Evolutionary conservation across 768 basidiomycete species (phyloP), one percentile per base, ranked within the genome.

Genomic region (Tricholoma hemisulphureum): DNA sequence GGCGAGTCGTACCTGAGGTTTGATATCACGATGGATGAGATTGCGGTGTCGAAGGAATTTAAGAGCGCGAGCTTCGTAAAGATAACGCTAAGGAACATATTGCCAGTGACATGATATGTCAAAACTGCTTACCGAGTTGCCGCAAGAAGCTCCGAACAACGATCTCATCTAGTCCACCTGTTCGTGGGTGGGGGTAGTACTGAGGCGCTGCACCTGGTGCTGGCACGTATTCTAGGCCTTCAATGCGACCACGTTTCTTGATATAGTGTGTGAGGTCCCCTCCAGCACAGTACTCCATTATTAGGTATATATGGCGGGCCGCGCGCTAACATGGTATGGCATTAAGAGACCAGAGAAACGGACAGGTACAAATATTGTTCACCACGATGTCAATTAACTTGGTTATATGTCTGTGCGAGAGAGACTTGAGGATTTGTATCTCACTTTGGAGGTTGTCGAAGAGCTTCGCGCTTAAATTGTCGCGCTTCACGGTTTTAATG

Each of bases 391-490:
- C 94, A 53, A 95, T 85, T 24, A 99, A 78, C 63, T 86, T 87
- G 7, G 97, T 98, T 53, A 99, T 91, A 75, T 98, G 94, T 41
- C 91, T 80, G 72, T 99, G 95, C 4, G 88, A 91, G 51, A 98
- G 83, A 1, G 88, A 87, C 77, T 98, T 98, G 65, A 98, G 84
- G 61, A 99, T 98, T 61, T 93, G 87, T 58, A 98, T 98, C 80
- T 99, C 97, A 65, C 91, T 91, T 71, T 97, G 94, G n/a, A 98
- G 84, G 69, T 98, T 98, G 76, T 98, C 95, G 57, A 98, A 86
- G 16, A 98, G 83, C 74, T 98, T 99, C 13, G 91, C 79, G 32
- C 88, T 94, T 34, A 99, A 83, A 63, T 87, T 92, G 67, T 89
- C 85, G 52, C 89, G 85, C 58, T 90, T 88, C 55, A 99, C 93